Percentiles rank a stretch among this genome's conserved stretches.
phyloP scores from a whole-genome alignment of 768 basidiomycete species.

The Boletellus sp. region DNA sequence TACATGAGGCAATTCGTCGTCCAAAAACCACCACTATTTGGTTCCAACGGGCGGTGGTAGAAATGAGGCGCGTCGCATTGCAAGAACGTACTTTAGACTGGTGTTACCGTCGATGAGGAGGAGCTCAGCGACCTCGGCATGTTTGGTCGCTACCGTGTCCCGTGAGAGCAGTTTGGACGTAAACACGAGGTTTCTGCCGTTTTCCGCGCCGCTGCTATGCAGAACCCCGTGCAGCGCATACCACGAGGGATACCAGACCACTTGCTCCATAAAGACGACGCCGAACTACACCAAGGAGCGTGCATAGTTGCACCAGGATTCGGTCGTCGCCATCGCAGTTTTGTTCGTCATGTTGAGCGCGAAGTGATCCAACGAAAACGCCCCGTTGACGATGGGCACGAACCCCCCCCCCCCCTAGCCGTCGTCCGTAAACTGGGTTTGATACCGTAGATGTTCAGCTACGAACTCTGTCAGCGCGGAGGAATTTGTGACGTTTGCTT shows the following conservation, averaged over 20 bases:
- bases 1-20: too few species aligned
- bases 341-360: constrained; percentile 36
- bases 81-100: constrained; percentile 5
- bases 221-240: background rate
- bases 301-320: constrained; percentile 31
- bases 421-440: constrained; percentile 36
- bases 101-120: constrained; percentile 3
- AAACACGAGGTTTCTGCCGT: background rate
- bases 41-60: too few species aligned
- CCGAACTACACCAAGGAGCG: constrained; percentile 7
- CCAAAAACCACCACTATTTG: too few species aligned
- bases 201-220: background rate
- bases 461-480: constrained; percentile 27
- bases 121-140: constrained; percentile 1
- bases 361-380: constrained; percentile 26
- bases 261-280: background rate
- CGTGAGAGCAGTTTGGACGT: constrained; percentile 11
- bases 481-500: constrained; percentile 32
- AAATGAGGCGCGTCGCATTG: background rate
- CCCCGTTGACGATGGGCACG: background rate
- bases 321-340: constrained; percentile 33
- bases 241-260: background rate
- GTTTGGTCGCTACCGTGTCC: constrained; percentile 5
- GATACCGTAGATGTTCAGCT: constrained; percentile 35
- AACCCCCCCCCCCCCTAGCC: constrained; percentile 39